phyloP scores from a whole-genome alignment of 1,284 basidiomycete genomes.

The Athelia sp. region DNA sequence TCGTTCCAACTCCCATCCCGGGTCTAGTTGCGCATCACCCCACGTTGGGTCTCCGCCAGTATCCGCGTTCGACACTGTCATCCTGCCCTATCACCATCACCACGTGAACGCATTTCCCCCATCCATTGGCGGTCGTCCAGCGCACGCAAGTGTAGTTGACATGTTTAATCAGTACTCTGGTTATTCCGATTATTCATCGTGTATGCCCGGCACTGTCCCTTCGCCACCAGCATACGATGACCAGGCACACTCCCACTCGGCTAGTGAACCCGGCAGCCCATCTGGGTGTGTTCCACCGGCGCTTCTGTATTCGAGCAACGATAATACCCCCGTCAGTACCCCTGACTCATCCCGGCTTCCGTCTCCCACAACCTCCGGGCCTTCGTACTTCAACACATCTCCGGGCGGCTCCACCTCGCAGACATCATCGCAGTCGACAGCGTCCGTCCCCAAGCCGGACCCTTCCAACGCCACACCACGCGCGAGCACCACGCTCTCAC shows the following conservation, averaged over 20 bases:
- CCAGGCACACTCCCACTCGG: constrained; percentile 19
- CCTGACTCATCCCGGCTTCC: constrained; percentile 15
- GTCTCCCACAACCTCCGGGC: constrained; percentile 16
- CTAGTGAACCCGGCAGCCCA: constrained; percentile 25
- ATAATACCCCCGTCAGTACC: constrained; percentile 18
- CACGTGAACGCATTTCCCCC: constrained; percentile 18
- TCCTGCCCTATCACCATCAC: constrained; percentile 5
- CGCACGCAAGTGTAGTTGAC: constrained; percentile 32
- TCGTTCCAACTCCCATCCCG: neutral
- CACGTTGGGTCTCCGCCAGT: neutral
- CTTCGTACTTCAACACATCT: neutral
- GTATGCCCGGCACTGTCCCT: constrained; percentile 50
- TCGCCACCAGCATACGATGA: constrained; percentile 29
- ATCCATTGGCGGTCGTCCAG: constrained; percentile 18
- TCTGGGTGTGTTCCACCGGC: constrained; percentile 56
- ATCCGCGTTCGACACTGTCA: constrained; percentile 5
- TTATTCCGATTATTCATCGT: constrained; percentile 60
- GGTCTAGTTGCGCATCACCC: constrained; percentile 21
- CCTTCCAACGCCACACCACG: constrained; percentile 33
- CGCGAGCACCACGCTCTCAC: constrained; percentile 43
- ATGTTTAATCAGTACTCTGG: constrained; percentile 51
- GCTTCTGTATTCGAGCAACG: constrained; percentile 41
- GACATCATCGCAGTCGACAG: constrained; percentile 19
- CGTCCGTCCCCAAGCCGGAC: constrained; percentile 35
- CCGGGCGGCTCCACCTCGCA: neutral